Evolutionary conservation across 2,329 filamentous ascomycete genomes (phyloP), one percentile per base, ranked within the genome.

Genomic region (Fusarium illudens): DNA sequence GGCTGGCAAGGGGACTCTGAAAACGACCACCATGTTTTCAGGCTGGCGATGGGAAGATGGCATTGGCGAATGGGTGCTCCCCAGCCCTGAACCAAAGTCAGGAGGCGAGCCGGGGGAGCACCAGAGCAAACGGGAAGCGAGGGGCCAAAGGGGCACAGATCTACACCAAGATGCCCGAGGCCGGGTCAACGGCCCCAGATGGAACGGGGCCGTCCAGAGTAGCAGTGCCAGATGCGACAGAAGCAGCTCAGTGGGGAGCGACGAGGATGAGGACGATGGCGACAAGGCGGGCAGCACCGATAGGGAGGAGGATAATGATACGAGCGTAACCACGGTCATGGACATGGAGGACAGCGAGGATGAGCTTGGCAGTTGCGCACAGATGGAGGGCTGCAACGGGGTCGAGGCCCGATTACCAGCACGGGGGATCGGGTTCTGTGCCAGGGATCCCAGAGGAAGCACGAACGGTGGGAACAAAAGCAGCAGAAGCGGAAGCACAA

Each of bases 1-100:
- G 7, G 58, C 64, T 20, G 51, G 54, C 13, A 63, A 60, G 20
- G 57, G 55, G 17, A 54, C 49, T 15, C 36, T 61, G 25, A 55
- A 58, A 37, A 51, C 48, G 7, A 71, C 60, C 22, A 71, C 63
- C 10, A 70, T 77, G 6, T 80, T 79, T 52, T 75, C 76, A 3
- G 78, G 79, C 7, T 81, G 78, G 75, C 70, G 71, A 37, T 81
- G 79, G 79, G 79, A 81, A 50, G 78, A 80, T 37, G 78, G 78
- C 17, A 80, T 81, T 25, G 78, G 79, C 54, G 79, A 81, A 60
- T 81, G 79, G 79, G 76, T 80, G 33, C 58, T 73, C 29, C 65
- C 65, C 11, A 70, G 65, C 34, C 68, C 70, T 32, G 54, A 37
- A 15, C 34, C 58, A 19, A 65, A 70, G 57, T 51, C 54, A 59